These are phyloP conservation scores for Hibiscus mutabilis DNA, from an alignment of 345 rosid species.

Conservation along the genomic window DNA sequence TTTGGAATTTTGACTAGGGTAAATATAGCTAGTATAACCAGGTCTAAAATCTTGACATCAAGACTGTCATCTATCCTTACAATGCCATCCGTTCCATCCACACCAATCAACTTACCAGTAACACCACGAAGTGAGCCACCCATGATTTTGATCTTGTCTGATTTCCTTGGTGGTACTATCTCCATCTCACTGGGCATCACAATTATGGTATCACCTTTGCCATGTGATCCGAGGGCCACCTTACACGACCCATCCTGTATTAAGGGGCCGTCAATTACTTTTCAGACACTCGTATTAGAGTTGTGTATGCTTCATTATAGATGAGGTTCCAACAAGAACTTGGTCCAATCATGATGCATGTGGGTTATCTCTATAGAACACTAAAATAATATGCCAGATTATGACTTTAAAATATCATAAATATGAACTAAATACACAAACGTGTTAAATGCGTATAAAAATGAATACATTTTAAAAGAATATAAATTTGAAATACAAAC, in stretches of 20 bases:
- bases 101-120: conserved; percentile 84
- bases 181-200: conserved; percentile 53
- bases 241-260: conserved; percentile 77
- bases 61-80: conserved; percentile 73
- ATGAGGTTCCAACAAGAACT: background rate
- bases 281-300: background rate
- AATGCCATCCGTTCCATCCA: conserved; percentile 52
- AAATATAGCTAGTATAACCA: conserved; percentile 72
- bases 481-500: background rate
- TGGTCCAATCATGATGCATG: background rate
- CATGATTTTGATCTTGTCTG: conserved; percentile 78
- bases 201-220: conserved; percentile 45
- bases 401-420: background rate
- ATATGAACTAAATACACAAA: background rate
- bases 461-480: background rate
- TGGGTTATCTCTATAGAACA: background rate
- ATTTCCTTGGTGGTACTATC: conserved; percentile 63
- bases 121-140: conserved; percentile 76
- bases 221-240: conserved; percentile 56
- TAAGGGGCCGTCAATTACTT: background rate
- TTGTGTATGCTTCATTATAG: background rate
- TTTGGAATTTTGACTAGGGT: conserved; percentile 7
- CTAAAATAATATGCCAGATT: background rate
- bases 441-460: background rate
- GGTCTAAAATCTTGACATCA: conserved; percentile 78